Base-by-base conservation (phyloP, 768 basidiomycete genomes). In the Russula earlei region DNA sequence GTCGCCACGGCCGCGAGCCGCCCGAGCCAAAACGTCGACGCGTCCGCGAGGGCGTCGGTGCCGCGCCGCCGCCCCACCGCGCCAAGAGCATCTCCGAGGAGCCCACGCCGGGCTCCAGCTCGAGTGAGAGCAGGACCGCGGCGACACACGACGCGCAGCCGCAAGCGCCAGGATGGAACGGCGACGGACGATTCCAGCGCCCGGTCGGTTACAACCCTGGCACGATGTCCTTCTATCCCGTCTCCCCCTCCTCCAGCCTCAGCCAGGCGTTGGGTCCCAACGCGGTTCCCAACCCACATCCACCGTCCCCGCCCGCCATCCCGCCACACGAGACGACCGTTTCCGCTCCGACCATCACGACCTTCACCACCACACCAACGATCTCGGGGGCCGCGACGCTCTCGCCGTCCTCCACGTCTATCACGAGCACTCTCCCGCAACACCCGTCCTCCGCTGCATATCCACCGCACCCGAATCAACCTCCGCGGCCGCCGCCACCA, bases 1-100 rank as follows among this genome's bases (percentile, higher is more conserved):
- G 55, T 22, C 54, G 62, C n/a, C 59, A 54, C 20, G 59, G 62
- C 34, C 62, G 62, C 14, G 62, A 62, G 27, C 41, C 59, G 17
- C 59, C 59, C 33, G 60, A 53, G 27, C 50, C 52, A 7, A 61
- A 61, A 47, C 62, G 62, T 14, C 50, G 60, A 47, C 62, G 62
- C 34, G 44, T 56, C 14, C 49, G 54, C 27, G 59, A 60, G 7
- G 49, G 48, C 22, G 61, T 50, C 7, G 33, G 9, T 20, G 52
- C 53, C 37, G 5, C 48, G 12, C 29, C 29, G 29, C 29, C 29
- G 29, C 47, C 47, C 8, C 49, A 56, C 9, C 54, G 58, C 25
- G 44, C 17, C 49, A 56, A 52, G 43, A 56, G 58, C 24, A 34
- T 45, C 17, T 59, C 58, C 5, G 56, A 52, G 42, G 51, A 53